phyloP scores from a whole-genome alignment of 805 yeast species.

The Wickerhamomyces silvicola region DNA sequence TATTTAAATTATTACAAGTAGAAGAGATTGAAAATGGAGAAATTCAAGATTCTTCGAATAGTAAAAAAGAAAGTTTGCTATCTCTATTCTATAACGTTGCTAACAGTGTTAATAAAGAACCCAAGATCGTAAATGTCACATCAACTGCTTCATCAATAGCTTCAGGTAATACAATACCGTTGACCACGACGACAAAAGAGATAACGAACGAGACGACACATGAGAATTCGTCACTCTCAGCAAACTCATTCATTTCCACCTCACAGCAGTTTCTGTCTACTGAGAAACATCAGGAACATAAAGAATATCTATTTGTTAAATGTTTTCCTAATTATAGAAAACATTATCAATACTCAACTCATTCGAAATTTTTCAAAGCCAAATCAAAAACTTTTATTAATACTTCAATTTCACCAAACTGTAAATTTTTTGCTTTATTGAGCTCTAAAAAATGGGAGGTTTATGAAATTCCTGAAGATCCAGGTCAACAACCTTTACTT shows the following conservation, averaged over 20 bases:
- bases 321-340: conserved; percentile 81
- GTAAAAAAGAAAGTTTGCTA: conserved; percentile 23
- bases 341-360: conserved; percentile 46
- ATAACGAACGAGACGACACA: not conserved
- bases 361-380: conserved; percentile 41
- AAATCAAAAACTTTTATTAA: conserved; percentile 44
- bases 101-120: conserved; percentile 7
- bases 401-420: conserved; percentile 58
- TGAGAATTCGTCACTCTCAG: conserved; percentile 5
- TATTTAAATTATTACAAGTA: conserved; percentile 8
- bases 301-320: conserved; percentile 64
- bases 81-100: conserved; percentile 29
- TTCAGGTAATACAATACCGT: conserved; percentile 6
- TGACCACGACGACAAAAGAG: not conserved
- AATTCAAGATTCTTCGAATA: not conserved
- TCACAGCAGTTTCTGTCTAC: conserved; percentile 1
- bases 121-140: not conserved
- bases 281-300: conserved; percentile 25
- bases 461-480: conserved; percentile 43
- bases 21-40: not conserved
- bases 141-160: conserved; percentile 3
- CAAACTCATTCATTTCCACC: conserved; percentile 2
- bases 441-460: conserved; percentile 71
- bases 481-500: conserved; percentile 45
- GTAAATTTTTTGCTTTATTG: conserved; percentile 58